Percentiles rank a stretch among this genome's conserved stretches.
Conservation (phyloP, 257 asterid species). For the Lithospermum erythrorhizon region DNA sequence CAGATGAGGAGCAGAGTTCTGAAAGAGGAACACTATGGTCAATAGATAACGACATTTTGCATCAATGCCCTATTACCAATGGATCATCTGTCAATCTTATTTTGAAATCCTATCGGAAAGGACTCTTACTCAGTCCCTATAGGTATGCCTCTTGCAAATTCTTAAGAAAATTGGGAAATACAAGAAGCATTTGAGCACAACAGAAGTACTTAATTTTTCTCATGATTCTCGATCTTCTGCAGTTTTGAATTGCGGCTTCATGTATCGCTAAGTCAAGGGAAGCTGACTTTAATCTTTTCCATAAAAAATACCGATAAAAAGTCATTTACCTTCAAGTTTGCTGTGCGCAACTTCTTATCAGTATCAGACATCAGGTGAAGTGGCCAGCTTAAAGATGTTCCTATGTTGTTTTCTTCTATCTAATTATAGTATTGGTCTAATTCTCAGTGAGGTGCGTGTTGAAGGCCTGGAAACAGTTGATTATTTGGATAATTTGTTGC, state of each 20-base stretch:
- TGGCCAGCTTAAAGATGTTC: neutral
- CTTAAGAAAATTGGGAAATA: neutral
- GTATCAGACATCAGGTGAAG: constrained; percentile 70
- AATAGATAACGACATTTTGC: constrained; percentile 53
- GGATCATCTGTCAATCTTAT: constrained; percentile 62
- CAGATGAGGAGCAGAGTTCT: constrained; percentile 70
- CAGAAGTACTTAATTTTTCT: neutral
- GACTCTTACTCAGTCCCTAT: constrained; percentile 67
- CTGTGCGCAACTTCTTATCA: constrained; percentile 61
- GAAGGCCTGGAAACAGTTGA: constrained; percentile 94
- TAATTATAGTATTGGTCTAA: constrained; percentile 24
- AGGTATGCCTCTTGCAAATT: constrained; percentile 22
- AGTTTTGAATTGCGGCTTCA: constrained; percentile 78
- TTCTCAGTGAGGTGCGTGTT: constrained; percentile 80
- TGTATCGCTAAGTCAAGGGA: constrained; percentile 51
- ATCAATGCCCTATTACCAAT: constrained; percentile 44
- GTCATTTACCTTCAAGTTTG: constrained; percentile 58
- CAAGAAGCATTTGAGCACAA: neutral
- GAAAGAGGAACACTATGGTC: constrained; percentile 65
- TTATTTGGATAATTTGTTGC: constrained; percentile 58
- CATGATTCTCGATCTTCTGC: constrained; percentile 5
- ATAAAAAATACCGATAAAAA: constrained; percentile 61
- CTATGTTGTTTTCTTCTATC: neutral
- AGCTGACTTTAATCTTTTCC: constrained; percentile 56
- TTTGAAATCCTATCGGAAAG: constrained; percentile 59